Percentiles rank a stretch among this genome's conserved stretches.
Evolutionary conservation across 2,329 filamentous ascomycete genomes (phyloP).

Genomic region (Aureobasidium uvarum): DNA sequence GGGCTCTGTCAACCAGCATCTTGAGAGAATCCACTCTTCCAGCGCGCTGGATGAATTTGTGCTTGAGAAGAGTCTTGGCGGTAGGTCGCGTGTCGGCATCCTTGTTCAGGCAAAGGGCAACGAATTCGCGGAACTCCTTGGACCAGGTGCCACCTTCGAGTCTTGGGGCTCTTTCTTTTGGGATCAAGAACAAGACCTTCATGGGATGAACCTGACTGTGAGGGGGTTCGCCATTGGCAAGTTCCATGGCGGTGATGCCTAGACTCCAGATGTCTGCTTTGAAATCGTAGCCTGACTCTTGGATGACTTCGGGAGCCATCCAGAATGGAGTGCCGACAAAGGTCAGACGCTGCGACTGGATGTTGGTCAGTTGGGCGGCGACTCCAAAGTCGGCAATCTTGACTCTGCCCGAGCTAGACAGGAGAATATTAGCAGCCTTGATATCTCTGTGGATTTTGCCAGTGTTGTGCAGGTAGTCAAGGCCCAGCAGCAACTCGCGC

Average conservation of each 20-base stretch:
- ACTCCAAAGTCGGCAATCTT: conserved; percentile 98
- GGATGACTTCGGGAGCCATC: conserved; percentile 95
- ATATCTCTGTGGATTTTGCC: conserved; percentile 97
- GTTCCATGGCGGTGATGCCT: conserved; percentile 86
- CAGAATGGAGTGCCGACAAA: conserved; percentile 97
- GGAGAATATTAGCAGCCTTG: conserved; percentile 92
- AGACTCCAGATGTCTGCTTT: conserved; percentile 94
- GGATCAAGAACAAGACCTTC: conserved; percentile 90
- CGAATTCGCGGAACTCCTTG: conserved; percentile 90
- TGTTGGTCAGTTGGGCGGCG: conserved; percentile 92
- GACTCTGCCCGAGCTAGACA: conserved; percentile 86
- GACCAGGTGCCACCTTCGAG: conserved; percentile 74
- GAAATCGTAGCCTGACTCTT: conserved; percentile 79
- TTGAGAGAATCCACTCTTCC: conserved; percentile 86
- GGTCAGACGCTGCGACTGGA: conserved; percentile 95
- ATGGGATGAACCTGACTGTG: conserved; percentile 83
- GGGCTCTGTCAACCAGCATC: conserved; percentile 79
- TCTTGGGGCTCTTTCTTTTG: conserved; percentile 79
- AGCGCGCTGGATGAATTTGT: conserved; percentile 82
- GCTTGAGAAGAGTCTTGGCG: conserved; percentile 81
- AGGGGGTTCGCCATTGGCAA: conserved; percentile 86
- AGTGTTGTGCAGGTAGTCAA: conserved; percentile 90
- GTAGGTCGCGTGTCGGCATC: conserved; percentile 81
- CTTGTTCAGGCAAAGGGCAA: conserved; percentile 86
- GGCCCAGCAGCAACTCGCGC: conserved; percentile 80